Conservation (phyloP, 495 filamentous ascomycete species). For the Daldinia caldariorum region DNA sequence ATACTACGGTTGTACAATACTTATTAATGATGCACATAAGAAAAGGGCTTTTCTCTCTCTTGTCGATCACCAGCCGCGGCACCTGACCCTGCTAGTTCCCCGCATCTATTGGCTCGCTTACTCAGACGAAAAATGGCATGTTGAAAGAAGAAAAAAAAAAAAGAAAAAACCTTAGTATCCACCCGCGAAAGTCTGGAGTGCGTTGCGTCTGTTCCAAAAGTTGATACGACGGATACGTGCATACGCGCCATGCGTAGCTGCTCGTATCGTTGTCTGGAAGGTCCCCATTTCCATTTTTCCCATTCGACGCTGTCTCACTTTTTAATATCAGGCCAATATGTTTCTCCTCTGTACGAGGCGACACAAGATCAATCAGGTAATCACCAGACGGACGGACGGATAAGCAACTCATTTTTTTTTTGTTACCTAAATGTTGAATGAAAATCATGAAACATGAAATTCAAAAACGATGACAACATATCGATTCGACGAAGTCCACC, state of each 20-base stretch:
- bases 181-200: conserved; percentile 7
- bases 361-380: too few relatives aligned
- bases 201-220: not conserved
- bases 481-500: not conserved
- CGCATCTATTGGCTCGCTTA: conserved; percentile 33
- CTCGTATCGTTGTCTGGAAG: not conserved
- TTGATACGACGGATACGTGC: conserved; percentile 1
- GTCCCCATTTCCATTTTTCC: not conserved
- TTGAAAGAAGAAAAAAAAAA: too few relatives aligned
- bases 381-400: too few relatives aligned
- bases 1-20: too few relatives aligned
- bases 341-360: not conserved
- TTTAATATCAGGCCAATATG: not conserved
- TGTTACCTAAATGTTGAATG: not conserved
- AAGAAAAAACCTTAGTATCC: conserved; percentile 7
- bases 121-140: conserved; percentile 26
- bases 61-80: conserved; percentile 28
- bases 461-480: not conserved
- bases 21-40: too few relatives aligned
- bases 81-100: conserved; percentile 22
- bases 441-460: not conserved
- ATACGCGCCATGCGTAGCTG: not conserved
- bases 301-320: not conserved
- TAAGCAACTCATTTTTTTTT: too few relatives aligned
- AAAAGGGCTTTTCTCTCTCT: not conserved